Evolutionary conservation across 2,329 filamentous ascomycete species (phyloP).

Genomic region (Sarocladium oryzae): DNA sequence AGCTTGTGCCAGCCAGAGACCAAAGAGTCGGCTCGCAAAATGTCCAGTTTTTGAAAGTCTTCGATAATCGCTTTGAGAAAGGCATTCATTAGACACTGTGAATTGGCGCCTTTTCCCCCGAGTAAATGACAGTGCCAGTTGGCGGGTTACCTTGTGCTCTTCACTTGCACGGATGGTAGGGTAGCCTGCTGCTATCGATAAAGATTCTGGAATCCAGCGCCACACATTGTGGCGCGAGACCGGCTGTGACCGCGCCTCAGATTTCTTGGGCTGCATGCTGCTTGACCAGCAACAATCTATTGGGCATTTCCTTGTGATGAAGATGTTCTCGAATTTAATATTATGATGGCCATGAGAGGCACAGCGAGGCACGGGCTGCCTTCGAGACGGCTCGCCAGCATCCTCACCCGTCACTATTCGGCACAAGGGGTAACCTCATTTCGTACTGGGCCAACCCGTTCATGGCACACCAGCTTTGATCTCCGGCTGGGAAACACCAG

Average conservation of each 20-base stretch:
- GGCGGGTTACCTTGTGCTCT: background rate
- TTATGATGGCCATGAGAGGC: background rate
- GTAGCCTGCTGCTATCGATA: slow-evolving; percentile 5
- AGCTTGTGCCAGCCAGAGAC: no score
- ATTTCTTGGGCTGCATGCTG: background rate
- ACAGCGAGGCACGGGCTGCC: background rate
- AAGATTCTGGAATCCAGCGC: background rate
- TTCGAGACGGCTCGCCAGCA: background rate
- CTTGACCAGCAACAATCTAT: background rate
- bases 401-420: background rate
- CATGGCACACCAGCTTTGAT: background rate
- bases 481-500: background rate
- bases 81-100: no score
- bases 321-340: no score
- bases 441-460: background rate
- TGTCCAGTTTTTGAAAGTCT: no score
- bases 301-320: background rate
- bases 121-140: background rate
- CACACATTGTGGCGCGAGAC: slow-evolving; percentile 7
- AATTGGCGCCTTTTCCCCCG: background rate
- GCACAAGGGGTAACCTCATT: background rate
- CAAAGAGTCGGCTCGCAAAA: no score
- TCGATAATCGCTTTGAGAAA: no score
- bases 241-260: background rate
- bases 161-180: background rate